Evolutionary conservation across 495 filamentous ascomycete species (phyloP).

Genomic region (Annulohypoxylon maeteangense): DNA sequence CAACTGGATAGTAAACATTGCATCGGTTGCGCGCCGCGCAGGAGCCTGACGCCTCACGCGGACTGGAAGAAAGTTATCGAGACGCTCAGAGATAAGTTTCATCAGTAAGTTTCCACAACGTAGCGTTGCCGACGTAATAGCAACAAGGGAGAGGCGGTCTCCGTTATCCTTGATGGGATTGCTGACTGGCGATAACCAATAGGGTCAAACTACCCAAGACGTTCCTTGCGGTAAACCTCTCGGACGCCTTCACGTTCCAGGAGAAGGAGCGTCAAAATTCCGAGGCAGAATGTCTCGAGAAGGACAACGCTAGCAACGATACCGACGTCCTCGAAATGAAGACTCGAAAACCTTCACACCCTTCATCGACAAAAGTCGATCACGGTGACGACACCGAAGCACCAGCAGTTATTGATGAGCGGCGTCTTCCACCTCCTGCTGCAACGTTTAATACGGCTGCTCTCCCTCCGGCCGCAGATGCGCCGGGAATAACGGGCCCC

Average conservation of each 20-base stretch:
- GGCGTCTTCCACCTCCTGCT: slow-evolving; percentile 38
- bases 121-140: slow-evolving; percentile 23
- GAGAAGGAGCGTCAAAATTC: slow-evolving; percentile 57
- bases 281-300: slow-evolving; percentile 47
- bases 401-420: slow-evolving; percentile 24
- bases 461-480: slow-evolving; percentile 44
- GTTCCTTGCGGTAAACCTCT: slow-evolving; percentile 92
- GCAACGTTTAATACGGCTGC: slow-evolving; percentile 38
- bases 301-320: slow-evolving; percentile 40
- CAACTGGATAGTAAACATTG: slow-evolving; percentile 94
- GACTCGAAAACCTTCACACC: slow-evolving; percentile 18
- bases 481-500: slow-evolving; percentile 36
- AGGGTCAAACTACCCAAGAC: slow-evolving; percentile 94
- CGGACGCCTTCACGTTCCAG: slow-evolving; percentile 71
- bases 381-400: slow-evolving; percentile 32
- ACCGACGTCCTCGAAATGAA: slow-evolving; percentile 49
- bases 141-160: slow-evolving; percentile 1
- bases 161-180: slow-evolving; percentile 11
- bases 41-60: slow-evolving; percentile 88
- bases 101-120: slow-evolving; percentile 71
- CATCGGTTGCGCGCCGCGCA: slow-evolving; percentile 88
- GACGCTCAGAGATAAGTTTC: slow-evolving; percentile 91
- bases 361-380: slow-evolving; percentile 25
- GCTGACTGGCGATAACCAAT: slow-evolving; percentile 29
- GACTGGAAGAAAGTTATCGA: slow-evolving; percentile 97